phyloP scores from a whole-genome alignment of 768 basidiomycete genomes.

The Suillus lakei region DNA sequence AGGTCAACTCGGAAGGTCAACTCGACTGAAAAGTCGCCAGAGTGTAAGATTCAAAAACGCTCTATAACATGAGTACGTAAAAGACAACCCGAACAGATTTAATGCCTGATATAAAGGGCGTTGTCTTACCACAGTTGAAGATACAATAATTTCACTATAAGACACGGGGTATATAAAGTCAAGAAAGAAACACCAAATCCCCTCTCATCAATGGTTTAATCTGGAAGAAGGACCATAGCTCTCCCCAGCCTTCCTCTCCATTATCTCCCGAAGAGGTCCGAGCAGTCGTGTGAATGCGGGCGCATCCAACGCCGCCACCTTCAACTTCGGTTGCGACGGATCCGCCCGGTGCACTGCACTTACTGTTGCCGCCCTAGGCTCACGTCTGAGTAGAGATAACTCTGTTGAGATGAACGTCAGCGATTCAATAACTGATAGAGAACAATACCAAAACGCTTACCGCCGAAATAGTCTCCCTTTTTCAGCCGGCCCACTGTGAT shows the following conservation, averaged over 20 bases:
- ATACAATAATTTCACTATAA: slow-evolving; percentile 8
- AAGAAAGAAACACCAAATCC: background rate
- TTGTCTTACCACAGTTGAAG: background rate
- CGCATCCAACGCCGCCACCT: slow-evolving; percentile 93
- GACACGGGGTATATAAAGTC: slow-evolving; percentile 5
- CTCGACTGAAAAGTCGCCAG: too few relatives aligned
- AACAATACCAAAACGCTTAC: slow-evolving; percentile 47
- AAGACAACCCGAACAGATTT: background rate
- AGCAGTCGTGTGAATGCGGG: slow-evolving; percentile 93
- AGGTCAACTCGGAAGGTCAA: slow-evolving; percentile 10
- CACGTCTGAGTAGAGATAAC: slow-evolving; percentile 84
- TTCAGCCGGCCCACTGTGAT: slow-evolving; percentile 74
- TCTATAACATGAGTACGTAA: background rate
- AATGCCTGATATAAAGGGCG: background rate
- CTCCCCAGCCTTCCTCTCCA: slow-evolving; percentile 89
- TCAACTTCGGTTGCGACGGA: slow-evolving; percentile 65
- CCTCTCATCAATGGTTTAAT: slow-evolving; percentile 33
- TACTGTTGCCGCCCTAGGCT: slow-evolving; percentile 96
- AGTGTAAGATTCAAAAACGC: too few relatives aligned
- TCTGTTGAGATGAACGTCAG: slow-evolving; percentile 53
- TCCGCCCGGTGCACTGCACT: slow-evolving; percentile 65
- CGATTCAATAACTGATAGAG: background rate
- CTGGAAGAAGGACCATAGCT: slow-evolving; percentile 52
- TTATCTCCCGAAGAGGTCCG: slow-evolving; percentile 89
- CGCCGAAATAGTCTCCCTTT: slow-evolving; percentile 99